Evolutionary conservation across 257 asterid species (phyloP), one percentile per base, ranked within the genome.

Genomic region (Fraxinus americana): DNA sequence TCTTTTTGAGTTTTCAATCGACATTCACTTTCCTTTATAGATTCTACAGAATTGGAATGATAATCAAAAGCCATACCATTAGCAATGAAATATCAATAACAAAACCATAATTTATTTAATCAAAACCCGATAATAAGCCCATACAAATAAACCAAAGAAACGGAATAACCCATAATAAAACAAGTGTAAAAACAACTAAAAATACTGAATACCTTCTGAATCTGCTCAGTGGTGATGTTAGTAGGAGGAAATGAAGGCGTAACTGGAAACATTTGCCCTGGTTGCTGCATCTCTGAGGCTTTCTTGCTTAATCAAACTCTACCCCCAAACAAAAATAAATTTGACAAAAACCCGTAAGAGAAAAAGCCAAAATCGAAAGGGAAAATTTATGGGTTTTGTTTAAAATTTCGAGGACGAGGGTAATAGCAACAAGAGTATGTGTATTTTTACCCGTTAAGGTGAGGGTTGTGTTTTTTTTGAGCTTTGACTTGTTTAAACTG

Each of bases 221-320:
- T 94, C 92, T 94, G 98, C 73, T 92, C 97, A 39, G 97, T 90
- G 76, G 97, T 94, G 80, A 41, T 41, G 14, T 41, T 41, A 41
- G 48, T 41, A 41, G 48, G 48, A 10, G 48, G 91, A 84, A 89
- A 90, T 71, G 97, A 87, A 27, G 97, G 92, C 91, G 90, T 83
- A 50, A 89, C 87, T 9, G 93, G 94, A 81, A 90, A 86, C 94
- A 92, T 89, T 25, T 85, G 77, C 74, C 86, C 83, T 72, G 92
- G 84, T 71, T 88, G 96, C 90, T 94, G 98, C 98, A 91, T 92
- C 87, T 78, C 78, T 67, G 80, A 76, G 54, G 38, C 72, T 75
- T 79, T 72, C 78, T 82, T 81, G 81, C 57, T 70, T 77, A 67
- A 66, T 75, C 70, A 68, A 45, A 82, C 85, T 83, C 81, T 75